Conservation (phyloP, 2,329 filamentous ascomycete species). For the Epicoccum sorghinum region DNA sequence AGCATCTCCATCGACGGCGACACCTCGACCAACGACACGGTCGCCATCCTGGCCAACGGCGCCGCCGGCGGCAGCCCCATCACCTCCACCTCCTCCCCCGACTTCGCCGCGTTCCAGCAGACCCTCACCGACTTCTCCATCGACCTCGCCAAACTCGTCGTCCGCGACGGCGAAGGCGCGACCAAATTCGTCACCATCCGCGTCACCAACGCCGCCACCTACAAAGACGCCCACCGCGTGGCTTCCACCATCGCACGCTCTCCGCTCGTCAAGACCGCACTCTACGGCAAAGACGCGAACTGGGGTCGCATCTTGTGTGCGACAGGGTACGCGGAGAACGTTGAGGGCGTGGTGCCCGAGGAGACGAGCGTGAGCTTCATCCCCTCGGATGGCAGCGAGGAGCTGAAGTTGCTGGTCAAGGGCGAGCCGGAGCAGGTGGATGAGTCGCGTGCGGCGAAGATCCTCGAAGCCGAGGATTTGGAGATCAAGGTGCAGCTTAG, state of each 20-base stretch:
- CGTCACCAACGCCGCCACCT: slow-evolving; percentile 73
- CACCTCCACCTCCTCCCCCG: slow-evolving; percentile 58
- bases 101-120: slow-evolving; percentile 73
- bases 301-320: slow-evolving; percentile 98
- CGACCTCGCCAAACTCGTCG: slow-evolving; percentile 88
- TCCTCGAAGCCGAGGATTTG: slow-evolving; percentile 75
- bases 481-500: slow-evolving; percentile 79
- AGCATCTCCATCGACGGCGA: slow-evolving; percentile 96
- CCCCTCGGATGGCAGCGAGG: slow-evolving; percentile 75
- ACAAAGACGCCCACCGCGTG: slow-evolving; percentile 75
- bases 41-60: slow-evolving; percentile 93
- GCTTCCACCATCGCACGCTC: slow-evolving; percentile 89
- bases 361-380: slow-evolving; percentile 80
- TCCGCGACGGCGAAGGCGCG: slow-evolving; percentile 94
- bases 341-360: slow-evolving; percentile 69
- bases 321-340: slow-evolving; percentile 77
- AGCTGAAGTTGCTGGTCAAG: slow-evolving; percentile 77
- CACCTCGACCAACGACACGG: slow-evolving; percentile 96
- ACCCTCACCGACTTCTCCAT: slow-evolving; percentile 79
- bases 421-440: slow-evolving; percentile 82
- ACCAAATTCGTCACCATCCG: slow-evolving; percentile 97
- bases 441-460: slow-evolving; percentile 76
- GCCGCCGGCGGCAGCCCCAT: slow-evolving; percentile 77
- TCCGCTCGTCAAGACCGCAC: slow-evolving; percentile 92
- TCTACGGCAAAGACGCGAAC: slow-evolving; percentile 97